phyloP scores from a whole-genome alignment of 768 basidiomycete genomes.

The Suillus lakei region DNA sequence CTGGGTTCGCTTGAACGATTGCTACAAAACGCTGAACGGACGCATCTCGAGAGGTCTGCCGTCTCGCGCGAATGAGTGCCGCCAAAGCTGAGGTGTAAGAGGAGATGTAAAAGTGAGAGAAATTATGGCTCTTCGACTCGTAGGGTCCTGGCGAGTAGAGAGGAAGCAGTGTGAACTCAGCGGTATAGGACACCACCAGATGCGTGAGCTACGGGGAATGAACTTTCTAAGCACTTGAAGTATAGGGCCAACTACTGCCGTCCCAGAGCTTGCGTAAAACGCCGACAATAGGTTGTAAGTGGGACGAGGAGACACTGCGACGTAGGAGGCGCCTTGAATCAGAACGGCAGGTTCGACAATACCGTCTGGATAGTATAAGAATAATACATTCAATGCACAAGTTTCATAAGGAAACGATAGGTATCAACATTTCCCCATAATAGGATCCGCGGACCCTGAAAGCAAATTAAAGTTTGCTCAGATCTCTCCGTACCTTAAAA shows the following conservation, averaged over 20 bases:
- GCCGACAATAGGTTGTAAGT: background rate
- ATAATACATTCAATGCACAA: constrained; percentile 6
- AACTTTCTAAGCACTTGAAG: background rate
- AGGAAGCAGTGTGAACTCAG: background rate
- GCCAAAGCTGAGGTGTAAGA: background rate
- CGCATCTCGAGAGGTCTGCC: background rate
- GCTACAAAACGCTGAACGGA: background rate
- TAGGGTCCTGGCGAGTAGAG: background rate
- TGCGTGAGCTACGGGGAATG: background rate
- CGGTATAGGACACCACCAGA: background rate
- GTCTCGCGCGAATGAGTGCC: too few relatives aligned
- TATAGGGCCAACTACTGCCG: background rate
- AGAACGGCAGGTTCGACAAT: background rate
- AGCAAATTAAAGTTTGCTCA: constrained; percentile 51
- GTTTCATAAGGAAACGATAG: background rate
- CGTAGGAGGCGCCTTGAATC: background rate
- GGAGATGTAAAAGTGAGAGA: background rate
- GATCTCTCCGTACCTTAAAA: constrained; percentile 62
- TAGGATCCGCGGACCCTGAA: constrained; percentile 16
- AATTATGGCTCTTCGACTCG: background rate
- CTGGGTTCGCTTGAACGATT: background rate
- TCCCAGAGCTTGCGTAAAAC: background rate
- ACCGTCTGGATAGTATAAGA: background rate
- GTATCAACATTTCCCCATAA: background rate
- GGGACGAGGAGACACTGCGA: background rate